These are phyloP conservation scores for Verticillium alfalfae DNA, from an alignment of 2,329 filamentous ascomycete genomes.

Conservation along the genomic window DNA sequence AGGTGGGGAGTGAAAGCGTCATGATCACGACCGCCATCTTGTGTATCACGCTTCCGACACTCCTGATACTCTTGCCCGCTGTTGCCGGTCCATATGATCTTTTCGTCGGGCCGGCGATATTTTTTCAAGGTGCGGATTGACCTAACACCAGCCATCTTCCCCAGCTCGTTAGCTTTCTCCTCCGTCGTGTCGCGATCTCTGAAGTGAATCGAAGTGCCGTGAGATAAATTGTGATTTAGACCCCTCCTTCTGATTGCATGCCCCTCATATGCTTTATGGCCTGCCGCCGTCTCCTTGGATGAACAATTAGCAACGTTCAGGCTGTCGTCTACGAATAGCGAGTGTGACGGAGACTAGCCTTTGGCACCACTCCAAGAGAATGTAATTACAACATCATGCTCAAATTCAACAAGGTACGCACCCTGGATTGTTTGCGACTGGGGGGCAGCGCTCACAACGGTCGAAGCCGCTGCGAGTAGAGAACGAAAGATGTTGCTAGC, in stretches of 20 bases:
- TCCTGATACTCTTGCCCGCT: slow-evolving; percentile 17
- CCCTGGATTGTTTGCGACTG: slow-evolving; percentile 31
- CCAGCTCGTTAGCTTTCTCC: slow-evolving; percentile 33
- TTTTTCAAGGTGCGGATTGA: slow-evolving; percentile 41
- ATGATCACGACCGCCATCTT: slow-evolving; percentile 14
- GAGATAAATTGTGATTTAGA: slow-evolving; percentile 46
- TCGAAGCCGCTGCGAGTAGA: slow-evolving; percentile 26
- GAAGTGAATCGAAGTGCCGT: slow-evolving; percentile 48
- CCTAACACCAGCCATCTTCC: slow-evolving; percentile 38
- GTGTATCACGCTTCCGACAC: slow-evolving; percentile 21
- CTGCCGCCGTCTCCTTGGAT: slow-evolving; percentile 33
- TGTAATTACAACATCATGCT: slow-evolving; percentile 37
- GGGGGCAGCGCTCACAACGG: slow-evolving; percentile 19
- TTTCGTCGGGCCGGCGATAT: slow-evolving; percentile 37
- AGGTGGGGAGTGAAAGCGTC: slow-evolving; percentile 44
- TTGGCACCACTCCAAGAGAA: neutral
- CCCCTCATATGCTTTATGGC: slow-evolving; percentile 29
- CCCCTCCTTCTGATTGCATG: slow-evolving; percentile 40
- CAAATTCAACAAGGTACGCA: slow-evolving; percentile 49
- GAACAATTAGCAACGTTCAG: neutral
- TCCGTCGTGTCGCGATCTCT: slow-evolving; percentile 38
- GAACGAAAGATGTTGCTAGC: slow-evolving; percentile 23
- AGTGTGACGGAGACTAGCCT: neutral
- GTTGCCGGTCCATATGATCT: slow-evolving; percentile 37
- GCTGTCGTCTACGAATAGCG: too few relatives aligned